phyloP scores from a whole-genome alignment of 1,139 yeast species.

The Sugiyamaella castrensis region DNA sequence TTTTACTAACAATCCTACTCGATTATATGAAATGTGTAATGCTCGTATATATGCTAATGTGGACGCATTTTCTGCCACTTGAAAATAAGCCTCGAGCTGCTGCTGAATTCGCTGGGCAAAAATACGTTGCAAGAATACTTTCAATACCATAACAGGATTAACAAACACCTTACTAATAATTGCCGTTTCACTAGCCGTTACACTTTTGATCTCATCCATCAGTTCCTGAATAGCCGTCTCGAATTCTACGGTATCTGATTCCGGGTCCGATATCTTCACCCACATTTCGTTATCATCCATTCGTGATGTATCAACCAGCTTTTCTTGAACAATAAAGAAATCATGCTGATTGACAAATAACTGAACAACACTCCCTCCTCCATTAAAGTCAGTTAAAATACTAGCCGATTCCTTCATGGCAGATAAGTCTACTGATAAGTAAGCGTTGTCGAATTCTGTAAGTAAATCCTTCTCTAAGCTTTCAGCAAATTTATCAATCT shows the following conservation, averaged over 20 bases:
- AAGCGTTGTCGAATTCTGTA: slow-evolving; percentile 41
- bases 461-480: slow-evolving; percentile 61
- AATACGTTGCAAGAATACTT: slow-evolving; percentile 68
- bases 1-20: slow-evolving; percentile 61
- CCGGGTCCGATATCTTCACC: slow-evolving; percentile 48
- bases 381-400: slow-evolving; percentile 77
- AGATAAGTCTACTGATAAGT: slow-evolving; percentile 55
- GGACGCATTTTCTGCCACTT: slow-evolving; percentile 61
- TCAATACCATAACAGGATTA: slow-evolving; percentile 62
- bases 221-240: slow-evolving; percentile 42
- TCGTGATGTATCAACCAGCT: slow-evolving; percentile 38
- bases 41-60: slow-evolving; percentile 76
- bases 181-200: slow-evolving; percentile 67
- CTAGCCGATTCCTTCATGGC: slow-evolving; percentile 77
- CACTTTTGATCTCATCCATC: slow-evolving; percentile 44
- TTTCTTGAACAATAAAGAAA: slow-evolving; percentile 56
- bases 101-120: slow-evolving; percentile 73
- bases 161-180: slow-evolving; percentile 72
- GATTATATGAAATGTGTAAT: slow-evolving; percentile 61
- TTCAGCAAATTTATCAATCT: slow-evolving; percentile 72
- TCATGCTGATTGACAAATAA: slow-evolving; percentile 81
- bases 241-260: slow-evolving; percentile 40
- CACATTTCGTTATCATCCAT: slow-evolving; percentile 44
- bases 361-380: slow-evolving; percentile 79
- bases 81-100: slow-evolving; percentile 60